Percentiles rank a stretch among this genome's conserved stretches.
Evolutionary conservation across 306 rosid species (phyloP).

Genomic region (Mimosa bimucronata): DNA sequence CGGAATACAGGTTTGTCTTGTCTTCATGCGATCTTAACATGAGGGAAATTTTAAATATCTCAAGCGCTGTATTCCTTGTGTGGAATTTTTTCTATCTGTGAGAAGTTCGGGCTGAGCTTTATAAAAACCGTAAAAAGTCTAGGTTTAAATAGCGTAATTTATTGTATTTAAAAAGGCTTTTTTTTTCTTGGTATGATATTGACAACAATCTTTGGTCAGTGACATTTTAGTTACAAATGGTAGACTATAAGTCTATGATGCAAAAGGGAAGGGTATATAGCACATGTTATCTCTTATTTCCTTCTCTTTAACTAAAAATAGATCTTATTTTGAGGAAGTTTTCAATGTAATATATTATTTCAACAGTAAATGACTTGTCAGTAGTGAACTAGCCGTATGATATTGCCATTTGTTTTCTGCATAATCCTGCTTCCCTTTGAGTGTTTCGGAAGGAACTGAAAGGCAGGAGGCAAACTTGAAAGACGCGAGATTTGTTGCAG

Average conservation of each 20-base stretch:
- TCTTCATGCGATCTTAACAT: too few species aligned
- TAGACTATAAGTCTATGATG: too few species aligned
- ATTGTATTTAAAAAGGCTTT: background rate
- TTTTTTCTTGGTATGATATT: background rate
- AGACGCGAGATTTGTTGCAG: background rate
- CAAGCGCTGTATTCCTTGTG: too few species aligned
- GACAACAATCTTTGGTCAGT: background rate
- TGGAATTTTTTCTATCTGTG: too few species aligned
- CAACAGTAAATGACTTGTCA: background rate
- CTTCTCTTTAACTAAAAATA: too few species aligned
- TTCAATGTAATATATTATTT: background rate
- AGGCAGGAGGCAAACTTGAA: background rate
- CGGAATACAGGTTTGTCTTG: too few species aligned
- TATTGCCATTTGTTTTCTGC: background rate
- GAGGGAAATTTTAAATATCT: too few species aligned
- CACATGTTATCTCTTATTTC: background rate
- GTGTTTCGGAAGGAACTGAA: background rate
- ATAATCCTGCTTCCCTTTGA: background rate
- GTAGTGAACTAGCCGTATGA: slow-evolving; percentile 1
- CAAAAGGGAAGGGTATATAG: background rate
- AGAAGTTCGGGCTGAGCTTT: background rate
- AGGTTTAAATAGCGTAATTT: too few species aligned
- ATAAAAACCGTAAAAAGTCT: too few species aligned
- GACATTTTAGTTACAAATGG: background rate
- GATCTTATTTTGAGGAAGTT: too few species aligned